Evolutionary conservation across 73 alveolate species (phyloP).

Genomic region (Urostyla sp.): DNA sequence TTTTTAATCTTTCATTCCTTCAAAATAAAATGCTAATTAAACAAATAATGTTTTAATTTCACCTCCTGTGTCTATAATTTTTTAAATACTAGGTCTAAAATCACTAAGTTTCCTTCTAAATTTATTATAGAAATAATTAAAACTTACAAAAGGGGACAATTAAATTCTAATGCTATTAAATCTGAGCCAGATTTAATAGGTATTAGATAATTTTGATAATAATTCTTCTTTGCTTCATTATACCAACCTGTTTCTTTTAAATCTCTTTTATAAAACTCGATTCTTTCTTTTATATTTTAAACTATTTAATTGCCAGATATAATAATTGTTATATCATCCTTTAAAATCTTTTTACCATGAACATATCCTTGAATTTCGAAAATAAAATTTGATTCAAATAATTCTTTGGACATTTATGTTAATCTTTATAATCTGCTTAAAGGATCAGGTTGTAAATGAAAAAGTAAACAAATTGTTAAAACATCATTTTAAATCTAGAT

Average conservation of each 20-base stretch:
- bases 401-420: neutral
- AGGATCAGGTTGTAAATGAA: conserved; percentile 7
- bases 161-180: conserved; percentile 17
- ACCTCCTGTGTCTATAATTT: neutral
- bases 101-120: conserved; percentile 26
- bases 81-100: conserved; percentile 9
- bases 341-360: conserved; percentile 16
- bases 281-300: conserved; percentile 11
- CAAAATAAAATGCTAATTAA: conserved; percentile 6
- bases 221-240: conserved; percentile 16
- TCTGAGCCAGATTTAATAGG: conserved; percentile 12
- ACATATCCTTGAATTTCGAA: conserved; percentile 37
- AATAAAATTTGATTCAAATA: neutral
- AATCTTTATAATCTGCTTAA: neutral
- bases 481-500: neutral
- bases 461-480: neutral
- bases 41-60: conserved; percentile 16
- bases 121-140: neutral
- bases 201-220: neutral
- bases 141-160: conserved; percentile 29
- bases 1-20: too few relatives aligned
- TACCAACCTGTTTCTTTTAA: conserved; percentile 25
- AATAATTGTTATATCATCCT: neutral
- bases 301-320: conserved; percentile 10
- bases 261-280: neutral